phyloP scores from a whole-genome alignment of 2,329 filamentous ascomycete genomes.

The Nemania serpens region DNA sequence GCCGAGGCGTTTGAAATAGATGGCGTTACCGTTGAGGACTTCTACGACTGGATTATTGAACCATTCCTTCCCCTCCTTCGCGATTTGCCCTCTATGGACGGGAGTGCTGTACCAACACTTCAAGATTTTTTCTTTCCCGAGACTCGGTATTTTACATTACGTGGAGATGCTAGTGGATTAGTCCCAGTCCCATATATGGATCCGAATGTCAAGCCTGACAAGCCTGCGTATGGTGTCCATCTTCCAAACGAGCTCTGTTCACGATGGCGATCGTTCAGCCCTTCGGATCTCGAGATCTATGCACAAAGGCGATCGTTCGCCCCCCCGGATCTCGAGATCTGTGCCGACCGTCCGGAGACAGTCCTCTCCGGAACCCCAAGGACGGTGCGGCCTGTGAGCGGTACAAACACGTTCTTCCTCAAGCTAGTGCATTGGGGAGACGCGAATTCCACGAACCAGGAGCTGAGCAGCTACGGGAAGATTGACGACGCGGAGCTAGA shows the following conservation, averaged over 20 bases:
- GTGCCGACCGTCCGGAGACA: not conserved
- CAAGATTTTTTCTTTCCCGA: not conserved
- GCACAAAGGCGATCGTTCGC: not conserved
- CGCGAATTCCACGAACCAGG: not conserved
- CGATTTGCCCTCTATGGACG: not conserved
- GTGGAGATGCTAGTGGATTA: not conserved
- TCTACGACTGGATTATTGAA: not conserved
- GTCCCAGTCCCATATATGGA: not conserved
- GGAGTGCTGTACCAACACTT: not conserved
- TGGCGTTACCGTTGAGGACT: not conserved
- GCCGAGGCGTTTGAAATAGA: slow-evolving; percentile 6
- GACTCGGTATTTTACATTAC: not conserved
- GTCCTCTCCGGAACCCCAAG: not conserved
- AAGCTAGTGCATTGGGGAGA: not conserved
- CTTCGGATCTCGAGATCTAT: not conserved
- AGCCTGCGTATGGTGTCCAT: not conserved
- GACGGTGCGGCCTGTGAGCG: not conserved
- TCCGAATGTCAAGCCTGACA: not conserved
- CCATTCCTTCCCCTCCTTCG: not conserved
- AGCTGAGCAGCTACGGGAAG: not conserved
- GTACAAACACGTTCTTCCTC: not conserved
- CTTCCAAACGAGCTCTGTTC: not conserved
- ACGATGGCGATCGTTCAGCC: not conserved
- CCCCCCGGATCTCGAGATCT: not conserved
- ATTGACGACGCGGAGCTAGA: not conserved